Conservation (phyloP, 2,329 filamentous ascomycete genomes). For the Sphaerulina vaccinii region DNA sequence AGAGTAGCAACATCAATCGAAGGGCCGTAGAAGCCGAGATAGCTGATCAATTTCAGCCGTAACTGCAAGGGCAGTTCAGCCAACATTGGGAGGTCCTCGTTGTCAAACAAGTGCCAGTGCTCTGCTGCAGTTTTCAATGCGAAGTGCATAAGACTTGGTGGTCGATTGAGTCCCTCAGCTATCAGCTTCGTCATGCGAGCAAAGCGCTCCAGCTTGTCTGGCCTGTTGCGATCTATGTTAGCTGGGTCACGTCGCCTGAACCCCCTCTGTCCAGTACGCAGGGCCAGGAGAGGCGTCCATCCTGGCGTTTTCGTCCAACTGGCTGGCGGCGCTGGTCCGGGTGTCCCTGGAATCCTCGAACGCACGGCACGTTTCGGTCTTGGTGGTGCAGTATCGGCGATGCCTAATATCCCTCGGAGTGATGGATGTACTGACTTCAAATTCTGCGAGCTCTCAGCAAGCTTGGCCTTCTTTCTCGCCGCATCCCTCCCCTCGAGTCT, state of each 20-base stretch:
- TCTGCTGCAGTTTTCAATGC: slow-evolving; percentile 54
- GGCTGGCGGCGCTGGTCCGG: slow-evolving; percentile 48
- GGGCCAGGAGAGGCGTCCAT: slow-evolving; percentile 24
- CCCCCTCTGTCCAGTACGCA: slow-evolving; percentile 23
- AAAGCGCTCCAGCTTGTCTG: slow-evolving; percentile 31
- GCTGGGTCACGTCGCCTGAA: slow-evolving; percentile 10
- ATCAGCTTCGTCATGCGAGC: slow-evolving; percentile 23
- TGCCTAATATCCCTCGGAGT: slow-evolving; percentile 45
- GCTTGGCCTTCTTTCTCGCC: slow-evolving; percentile 42
- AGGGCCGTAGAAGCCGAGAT: slow-evolving; percentile 53
- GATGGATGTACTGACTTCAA: slow-evolving; percentile 46
- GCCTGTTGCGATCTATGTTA: slow-evolving; percentile 28
- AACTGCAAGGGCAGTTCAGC: slow-evolving; percentile 51
- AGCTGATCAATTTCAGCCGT: slow-evolving; percentile 56
- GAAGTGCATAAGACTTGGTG: slow-evolving; percentile 51
- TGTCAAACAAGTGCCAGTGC: slow-evolving; percentile 57
- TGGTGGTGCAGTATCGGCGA: slow-evolving; percentile 48
- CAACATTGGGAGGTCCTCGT: slow-evolving; percentile 58
- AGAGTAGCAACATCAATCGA: slow-evolving; percentile 48
- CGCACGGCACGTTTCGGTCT: slow-evolving; percentile 44
- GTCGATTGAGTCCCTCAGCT: slow-evolving; percentile 1
- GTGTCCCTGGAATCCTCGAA: slow-evolving; percentile 35
- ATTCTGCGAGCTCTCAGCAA: slow-evolving; percentile 43
- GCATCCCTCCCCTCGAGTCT: slow-evolving; percentile 42
- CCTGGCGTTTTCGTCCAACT: slow-evolving; percentile 45